Base-by-base conservation (phyloP, 805 yeast species). In the Scheffersomyces stipitis region DNA sequence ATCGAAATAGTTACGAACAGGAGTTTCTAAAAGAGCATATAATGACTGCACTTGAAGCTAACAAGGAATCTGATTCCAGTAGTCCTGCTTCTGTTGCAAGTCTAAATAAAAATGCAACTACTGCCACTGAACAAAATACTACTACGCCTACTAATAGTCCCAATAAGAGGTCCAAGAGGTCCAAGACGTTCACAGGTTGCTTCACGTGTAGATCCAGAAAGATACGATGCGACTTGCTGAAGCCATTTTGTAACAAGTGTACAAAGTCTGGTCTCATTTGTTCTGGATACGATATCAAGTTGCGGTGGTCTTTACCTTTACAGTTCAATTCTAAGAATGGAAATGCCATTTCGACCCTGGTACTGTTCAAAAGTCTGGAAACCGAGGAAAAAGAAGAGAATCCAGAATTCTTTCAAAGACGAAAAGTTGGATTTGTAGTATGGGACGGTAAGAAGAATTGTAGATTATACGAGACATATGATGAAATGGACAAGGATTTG, bases 131-230 rank as follows among this genome's bases (percentile, higher is more conserved):
- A n/a, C n/a, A n/a, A n/a, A n/a, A n/a, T n/a, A n/a, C n/a, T n/a
- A n/a, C n/a, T n/a, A n/a, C n/a, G n/a, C n/a, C n/a, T n/a, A n/a
- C n/a, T n/a, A n/a, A n/a, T n/a, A n/a, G n/a, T n/a, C n/a, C n/a
- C n/a, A n/a, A n/a, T n/a, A n/a, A n/a, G n/a, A n/a, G n/a, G 26
- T 20, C 34, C 31, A 54, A 53, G 38, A 32, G 62, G 34, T 56
- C 69, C 30, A 89, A 88, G 54, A 81, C 93, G 0, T 88, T 86
- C 53, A 80, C 86, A 0, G 96, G 96, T 1, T 89, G 96, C 55
- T 86, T 86, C 69, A 86, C 96, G 0, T 88, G 96, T 52, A 71
- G 96, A 30, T 66, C 81, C 12, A 61, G 96, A 30, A 85, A 87
- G 58, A 81, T 88, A 32, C 80, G 85, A 40, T 89, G 96, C 59